Evolutionary conservation across 73 alveolate genomes (phyloP), one percentile per base, ranked within the genome.

Genomic region (Durusdinium trenchii): DNA sequence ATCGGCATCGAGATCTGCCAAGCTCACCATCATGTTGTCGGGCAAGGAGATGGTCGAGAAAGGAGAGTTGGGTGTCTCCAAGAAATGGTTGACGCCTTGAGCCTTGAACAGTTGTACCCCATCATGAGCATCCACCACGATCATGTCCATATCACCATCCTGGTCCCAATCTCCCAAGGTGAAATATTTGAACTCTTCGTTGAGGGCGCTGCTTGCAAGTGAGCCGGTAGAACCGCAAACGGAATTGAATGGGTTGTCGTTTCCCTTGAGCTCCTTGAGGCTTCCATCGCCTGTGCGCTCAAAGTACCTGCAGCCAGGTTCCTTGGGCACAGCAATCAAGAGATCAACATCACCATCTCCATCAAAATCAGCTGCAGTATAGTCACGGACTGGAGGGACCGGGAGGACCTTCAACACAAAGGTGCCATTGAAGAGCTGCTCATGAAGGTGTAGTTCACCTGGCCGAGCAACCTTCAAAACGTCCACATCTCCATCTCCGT

Each of bases 321-420:
- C 35, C 26, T 61, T 51, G 9, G 50, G 12, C 23, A 26, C 61
- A 12, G 61, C 30, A 42, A 85, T 40, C 52, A 85, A 3, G 61
- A 85, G 81, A 79, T 85, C 94, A 61, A 85, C 52, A 40, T 85
- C 94, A 10, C 94, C 94, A 54, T 85, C 94, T 36, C 94, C 79
- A 43, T 85, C 94, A 54, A 85, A 85, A 42, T 85, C 94, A 3
- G 81, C 79, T 52, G 94, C 94, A 3, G 45, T 43, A 45, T 35
- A 85, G 43, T 52, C 94, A 36, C 40, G 54, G 40, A 46, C 9
- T 5, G 10, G 36, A 1, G 94, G 78, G 81, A 85, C 52, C 1
- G 78, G 81, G 28, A 85, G 94, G 38, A 35, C 57, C 60, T 14
- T 54, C 52, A 51, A 7, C 45, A 0, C 46, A 54, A 61, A 61